Percentiles rank a stretch among this genome's conserved stretches.
phyloP scores from a whole-genome alignment of 345 rosid genomes.

The Corchorus capsularis region DNA sequence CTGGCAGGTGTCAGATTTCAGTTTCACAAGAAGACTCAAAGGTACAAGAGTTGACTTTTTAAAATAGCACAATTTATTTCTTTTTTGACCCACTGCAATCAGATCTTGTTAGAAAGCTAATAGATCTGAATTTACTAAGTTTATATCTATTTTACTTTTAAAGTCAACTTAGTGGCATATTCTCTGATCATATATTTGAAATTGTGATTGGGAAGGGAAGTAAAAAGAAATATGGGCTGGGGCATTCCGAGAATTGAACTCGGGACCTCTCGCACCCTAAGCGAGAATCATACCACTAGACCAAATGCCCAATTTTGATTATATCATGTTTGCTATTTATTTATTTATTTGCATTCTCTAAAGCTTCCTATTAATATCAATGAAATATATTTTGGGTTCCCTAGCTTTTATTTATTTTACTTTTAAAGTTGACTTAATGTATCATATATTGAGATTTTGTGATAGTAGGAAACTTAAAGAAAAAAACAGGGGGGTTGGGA shows the following conservation, averaged over 20 bases:
- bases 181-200: constrained; percentile 1
- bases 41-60: background rate
- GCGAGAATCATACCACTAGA: constrained; percentile 91
- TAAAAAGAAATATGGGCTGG: constrained; percentile 3
- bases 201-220: background rate
- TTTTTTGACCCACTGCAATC: background rate
- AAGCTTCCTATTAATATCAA: too few species aligned
- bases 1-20: background rate
- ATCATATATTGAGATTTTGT: background rate
- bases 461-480: background rate
- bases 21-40: background rate
- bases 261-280: constrained; percentile 85
- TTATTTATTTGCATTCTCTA: too few species aligned
- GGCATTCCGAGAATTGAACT: constrained; percentile 79
- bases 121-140: background rate
- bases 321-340: too few species aligned
- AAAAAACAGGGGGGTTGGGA: background rate
- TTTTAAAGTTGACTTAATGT: constrained; percentile 7
- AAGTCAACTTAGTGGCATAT: too few species aligned
- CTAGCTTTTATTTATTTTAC: background rate
- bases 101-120: background rate
- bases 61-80: background rate
- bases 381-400: background rate
- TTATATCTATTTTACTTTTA: background rate
- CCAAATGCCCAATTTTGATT: constrained; percentile 42